Conservation (phyloP, 2,329 filamentous ascomycete species). For the Fusarium brevicatenulatum region DNA sequence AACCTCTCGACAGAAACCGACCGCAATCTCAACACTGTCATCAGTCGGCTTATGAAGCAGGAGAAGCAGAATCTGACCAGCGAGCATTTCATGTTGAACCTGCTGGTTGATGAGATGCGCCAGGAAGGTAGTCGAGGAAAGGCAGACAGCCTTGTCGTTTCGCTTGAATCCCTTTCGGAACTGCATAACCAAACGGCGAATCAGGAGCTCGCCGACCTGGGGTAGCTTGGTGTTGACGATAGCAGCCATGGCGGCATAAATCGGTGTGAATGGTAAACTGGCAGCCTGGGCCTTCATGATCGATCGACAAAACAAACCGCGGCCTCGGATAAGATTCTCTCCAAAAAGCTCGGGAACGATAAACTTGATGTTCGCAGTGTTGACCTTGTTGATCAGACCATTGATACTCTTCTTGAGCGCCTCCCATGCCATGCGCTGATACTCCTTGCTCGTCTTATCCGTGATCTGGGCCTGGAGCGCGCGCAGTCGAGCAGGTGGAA, state of each 20-base stretch:
- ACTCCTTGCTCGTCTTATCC: conserved; percentile 95
- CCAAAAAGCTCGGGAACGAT: conserved; percentile 96
- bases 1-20: conserved; percentile 91
- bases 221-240: conserved; percentile 98
- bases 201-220: conserved; percentile 89
- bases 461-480: conserved; percentile 97
- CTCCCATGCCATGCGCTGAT: conserved; percentile 99
- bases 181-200: conserved; percentile 86
- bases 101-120: conserved; percentile 97
- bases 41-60: conserved; percentile 95
- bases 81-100: conserved; percentile 92
- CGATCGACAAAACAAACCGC: conserved; percentile 91
- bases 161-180: conserved; percentile 96
- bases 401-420: conserved; percentile 99
- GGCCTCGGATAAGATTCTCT: conserved; percentile 91
- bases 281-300: conserved; percentile 99
- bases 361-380: conserved; percentile 96
- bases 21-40: conserved; percentile 97
- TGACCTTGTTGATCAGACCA: conserved; percentile 98
- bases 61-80: conserved; percentile 91
- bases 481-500: conserved; percentile 88
- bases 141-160: conserved; percentile 96
- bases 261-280: conserved; percentile 93
- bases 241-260: conserved; percentile 94
- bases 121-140: conserved; percentile 92